Evolutionary conservation across 1,284 basidiomycete species (phyloP), one percentile per base, ranked within the genome.

Genomic region (Rhodotorula sp.): DNA sequence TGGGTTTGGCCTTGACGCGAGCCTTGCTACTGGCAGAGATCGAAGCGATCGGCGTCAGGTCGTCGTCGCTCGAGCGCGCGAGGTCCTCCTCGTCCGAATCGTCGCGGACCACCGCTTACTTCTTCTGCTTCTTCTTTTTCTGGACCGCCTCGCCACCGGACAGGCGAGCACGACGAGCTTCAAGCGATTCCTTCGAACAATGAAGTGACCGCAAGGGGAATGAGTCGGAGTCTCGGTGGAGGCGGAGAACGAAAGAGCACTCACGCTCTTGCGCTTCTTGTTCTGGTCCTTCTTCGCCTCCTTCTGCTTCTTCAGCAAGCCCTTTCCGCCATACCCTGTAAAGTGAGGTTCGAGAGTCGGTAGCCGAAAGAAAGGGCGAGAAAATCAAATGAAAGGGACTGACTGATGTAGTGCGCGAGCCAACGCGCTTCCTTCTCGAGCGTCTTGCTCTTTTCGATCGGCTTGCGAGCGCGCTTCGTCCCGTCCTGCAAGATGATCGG

Each of bases 341-440:
- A 6, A 5, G 6, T 15, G 15, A 6, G 10, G 12, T 4, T 15
- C 12, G 6, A 14, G 26, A 4, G 6, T n/a, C 29, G 22, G 20
- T 24, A 6, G 7, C 1, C 48, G 22, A 24, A 0, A 20, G 48
- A 20, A 24, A 49, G 5, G 7, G 20, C 20, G 20, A 49, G 24
- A 24, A 3, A 14, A 14, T 30, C 5, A 22, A 18, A 24, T 42
- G 3, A 33, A 22, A 42, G n/a, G n/a, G 8, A n/a, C 64, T 29
- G 20, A 66, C 64, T 6, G 44, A 56, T 5, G 26, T 61, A 66
- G 0, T 15, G 18, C 4, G 4, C 15, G 17, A 66, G 53, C 60
- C 65, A 66, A 14, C n/a, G 15, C 14, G n/a, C 4, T 37, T 67
- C 66, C 33, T 58, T 8, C 1, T 58, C 8, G 30, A 67, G 55